phyloP scores from a whole-genome alignment of 108 stramenopile species.

The Cylindrotheca fusiformis region DNA sequence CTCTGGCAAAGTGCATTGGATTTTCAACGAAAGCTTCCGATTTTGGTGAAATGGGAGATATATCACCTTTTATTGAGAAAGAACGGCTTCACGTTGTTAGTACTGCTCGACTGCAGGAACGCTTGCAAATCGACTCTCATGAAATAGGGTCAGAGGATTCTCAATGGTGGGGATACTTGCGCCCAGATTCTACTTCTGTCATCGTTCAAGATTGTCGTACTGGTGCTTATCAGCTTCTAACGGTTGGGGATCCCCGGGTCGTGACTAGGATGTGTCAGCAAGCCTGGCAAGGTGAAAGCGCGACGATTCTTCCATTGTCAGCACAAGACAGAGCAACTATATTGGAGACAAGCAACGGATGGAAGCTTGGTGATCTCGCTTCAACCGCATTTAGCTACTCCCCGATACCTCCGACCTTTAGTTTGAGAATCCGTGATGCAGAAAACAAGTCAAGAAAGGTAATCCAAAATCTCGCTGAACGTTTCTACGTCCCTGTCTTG shows the following conservation, averaged over 20 bases:
- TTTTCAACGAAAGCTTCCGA: conserved; percentile 52
- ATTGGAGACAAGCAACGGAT: conserved; percentile 76
- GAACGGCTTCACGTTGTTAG: conserved; percentile 62
- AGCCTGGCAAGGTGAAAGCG: conserved; percentile 78
- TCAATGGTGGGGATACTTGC: conserved; percentile 64
- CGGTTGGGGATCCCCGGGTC: conserved; percentile 80
- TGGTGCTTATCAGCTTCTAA: conserved; percentile 74
- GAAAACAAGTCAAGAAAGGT: conserved; percentile 9
- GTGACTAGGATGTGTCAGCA: conserved; percentile 69
- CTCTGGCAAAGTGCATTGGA: conserved; percentile 73
- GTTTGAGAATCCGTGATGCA: conserved; percentile 27
- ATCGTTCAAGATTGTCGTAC: conserved; percentile 75
- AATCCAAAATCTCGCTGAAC: conserved; percentile 1
- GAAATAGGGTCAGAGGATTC: conserved; percentile 82
- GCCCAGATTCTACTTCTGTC: conserved; percentile 70
- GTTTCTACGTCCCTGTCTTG: neutral
- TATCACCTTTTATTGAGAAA: conserved; percentile 53
- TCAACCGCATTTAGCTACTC: conserved; percentile 92
- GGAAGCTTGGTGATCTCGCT: conserved; percentile 89
- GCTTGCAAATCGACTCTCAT: conserved; percentile 68
- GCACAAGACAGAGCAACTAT: conserved; percentile 63
- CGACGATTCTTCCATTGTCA: conserved; percentile 79
- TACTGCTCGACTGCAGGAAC: conserved; percentile 45
- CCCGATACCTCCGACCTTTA: conserved; percentile 87
- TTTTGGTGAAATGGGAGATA: conserved; percentile 52